These are phyloP conservation scores for Xerocomellus chrysenteron DNA, from an alignment of 768 basidiomycete genomes.

Conservation along the genomic window DNA sequence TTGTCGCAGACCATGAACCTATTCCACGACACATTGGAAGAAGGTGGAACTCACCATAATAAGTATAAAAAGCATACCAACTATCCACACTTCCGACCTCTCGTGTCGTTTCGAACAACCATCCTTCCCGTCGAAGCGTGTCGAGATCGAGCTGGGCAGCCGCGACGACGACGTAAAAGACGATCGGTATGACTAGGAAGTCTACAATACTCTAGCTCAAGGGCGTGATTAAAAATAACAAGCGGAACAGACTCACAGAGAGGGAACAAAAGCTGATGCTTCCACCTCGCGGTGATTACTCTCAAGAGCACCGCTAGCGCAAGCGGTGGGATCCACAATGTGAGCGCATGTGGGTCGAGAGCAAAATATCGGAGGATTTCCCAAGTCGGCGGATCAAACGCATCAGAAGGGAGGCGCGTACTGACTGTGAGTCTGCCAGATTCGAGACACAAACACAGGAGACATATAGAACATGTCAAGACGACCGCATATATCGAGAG, in stretches of 20 bases:
- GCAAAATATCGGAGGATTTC: conserved; percentile 69
- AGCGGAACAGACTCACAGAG: conserved; percentile 51
- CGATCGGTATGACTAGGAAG: conserved; percentile 72
- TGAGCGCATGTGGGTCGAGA: conserved; percentile 56
- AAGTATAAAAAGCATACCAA: conserved; percentile 88
- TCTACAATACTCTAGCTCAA: conserved; percentile 40
- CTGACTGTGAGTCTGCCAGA: conserved; percentile 74
- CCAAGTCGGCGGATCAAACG: conserved; percentile 61
- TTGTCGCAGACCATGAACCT: not conserved
- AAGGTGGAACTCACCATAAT: conserved; percentile 56
- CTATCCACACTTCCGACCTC: conserved; percentile 31
- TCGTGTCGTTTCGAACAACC: conserved; percentile 74
- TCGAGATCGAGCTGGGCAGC: conserved; percentile 60
- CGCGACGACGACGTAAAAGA: conserved; percentile 82
- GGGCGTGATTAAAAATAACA: not conserved
- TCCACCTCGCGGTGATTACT: conserved; percentile 72
- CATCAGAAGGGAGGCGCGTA: conserved; percentile 77
- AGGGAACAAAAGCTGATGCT: conserved; percentile 92
- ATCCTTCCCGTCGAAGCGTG: conserved; percentile 62
- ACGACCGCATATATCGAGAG: not conserved
- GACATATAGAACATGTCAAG: not conserved
- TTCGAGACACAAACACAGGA: not conserved
- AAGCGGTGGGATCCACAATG: conserved; percentile 80
- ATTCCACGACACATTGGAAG: not conserved
- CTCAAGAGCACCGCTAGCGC: conserved; percentile 73